Conservation (phyloP, 1,284 basidiomycete genomes). For the Sanghuangporus baumii region DNA sequence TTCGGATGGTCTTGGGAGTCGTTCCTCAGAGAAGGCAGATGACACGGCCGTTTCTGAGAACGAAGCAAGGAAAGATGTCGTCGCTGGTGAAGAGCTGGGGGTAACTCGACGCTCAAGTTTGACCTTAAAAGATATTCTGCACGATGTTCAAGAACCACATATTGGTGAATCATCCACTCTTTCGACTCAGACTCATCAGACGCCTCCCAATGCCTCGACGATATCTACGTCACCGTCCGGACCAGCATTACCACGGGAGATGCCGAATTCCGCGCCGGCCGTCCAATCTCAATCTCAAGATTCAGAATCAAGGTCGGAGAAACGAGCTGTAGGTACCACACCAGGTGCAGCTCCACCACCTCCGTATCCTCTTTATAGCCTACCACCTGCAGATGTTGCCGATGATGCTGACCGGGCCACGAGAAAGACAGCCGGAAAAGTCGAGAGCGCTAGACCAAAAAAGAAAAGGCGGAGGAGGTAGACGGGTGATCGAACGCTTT, state of each 20-base stretch:
- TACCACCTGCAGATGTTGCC: background rate
- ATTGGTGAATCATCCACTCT: too few relatives aligned
- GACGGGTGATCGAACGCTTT: background rate
- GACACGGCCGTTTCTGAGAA: background rate
- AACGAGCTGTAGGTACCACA: background rate
- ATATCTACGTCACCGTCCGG: background rate
- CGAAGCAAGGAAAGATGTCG: background rate
- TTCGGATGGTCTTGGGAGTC: background rate
- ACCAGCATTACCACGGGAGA: background rate
- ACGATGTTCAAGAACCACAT: background rate
- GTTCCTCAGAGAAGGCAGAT: background rate
- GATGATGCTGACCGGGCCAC: background rate
- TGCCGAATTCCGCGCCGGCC: background rate
- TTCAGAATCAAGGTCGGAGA: background rate
- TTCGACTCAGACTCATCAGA: too few relatives aligned
- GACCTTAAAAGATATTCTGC: background rate
- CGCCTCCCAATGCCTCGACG: too few relatives aligned
- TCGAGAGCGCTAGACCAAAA: background rate
- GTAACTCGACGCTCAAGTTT: background rate
- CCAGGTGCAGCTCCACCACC: conserved; percentile 1
- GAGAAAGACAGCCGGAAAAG: background rate
- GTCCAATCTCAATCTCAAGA: background rate
- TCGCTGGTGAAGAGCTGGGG: background rate
- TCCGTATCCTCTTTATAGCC: conserved; percentile 1
- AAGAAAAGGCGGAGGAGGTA: background rate